Percentiles rank a stretch among this genome's conserved stretches.
phyloP scores from a whole-genome alignment of 2,329 filamentous ascomycete genomes.

The Phoma sp. region DNA sequence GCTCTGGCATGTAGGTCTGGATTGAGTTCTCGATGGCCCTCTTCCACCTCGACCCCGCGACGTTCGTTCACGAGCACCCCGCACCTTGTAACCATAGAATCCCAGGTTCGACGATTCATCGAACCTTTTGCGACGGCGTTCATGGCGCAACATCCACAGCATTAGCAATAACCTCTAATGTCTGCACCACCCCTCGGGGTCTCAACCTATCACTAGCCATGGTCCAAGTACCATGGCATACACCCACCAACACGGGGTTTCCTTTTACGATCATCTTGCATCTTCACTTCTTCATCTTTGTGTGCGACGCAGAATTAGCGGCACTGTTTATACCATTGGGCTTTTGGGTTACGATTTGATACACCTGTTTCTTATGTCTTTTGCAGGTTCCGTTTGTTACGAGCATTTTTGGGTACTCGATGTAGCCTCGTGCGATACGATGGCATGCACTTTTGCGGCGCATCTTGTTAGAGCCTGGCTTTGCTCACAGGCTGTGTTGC shows the following conservation, averaged over 20 bases:
- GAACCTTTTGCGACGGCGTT: conserved; percentile 44
- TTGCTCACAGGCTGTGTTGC: conserved; percentile 25
- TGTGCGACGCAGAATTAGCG: conserved; percentile 29
- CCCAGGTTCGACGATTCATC: conserved; percentile 31
- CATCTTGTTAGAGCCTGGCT: conserved; percentile 10
- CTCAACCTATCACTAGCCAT: conserved; percentile 36
- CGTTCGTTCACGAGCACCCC: conserved; percentile 28
- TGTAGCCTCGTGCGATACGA: conserved; percentile 24
- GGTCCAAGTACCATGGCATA: conserved; percentile 27
- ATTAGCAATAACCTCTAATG: conserved; percentile 44
- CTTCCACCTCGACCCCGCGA: conserved; percentile 26
- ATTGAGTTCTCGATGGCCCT: conserved; percentile 21
- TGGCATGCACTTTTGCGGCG: conserved; percentile 24
- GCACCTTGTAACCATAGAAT: conserved; percentile 45
- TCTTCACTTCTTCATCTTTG: conserved; percentile 29
- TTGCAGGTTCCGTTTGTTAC: conserved; percentile 31
- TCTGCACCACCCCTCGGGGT: conserved; percentile 38
- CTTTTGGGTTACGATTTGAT: conserved; percentile 33
- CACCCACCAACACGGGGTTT: conserved; percentile 9
- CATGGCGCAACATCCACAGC: conserved; percentile 36
- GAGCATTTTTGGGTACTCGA: conserved; percentile 28
- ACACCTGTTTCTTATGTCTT: conserved; percentile 40
- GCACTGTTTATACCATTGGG: conserved; percentile 45
- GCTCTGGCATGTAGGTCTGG: conserved; percentile 24
- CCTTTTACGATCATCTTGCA: conserved; percentile 23